Conservation (phyloP, 257 asterid species). For the Primulina huaijiensis region DNA sequence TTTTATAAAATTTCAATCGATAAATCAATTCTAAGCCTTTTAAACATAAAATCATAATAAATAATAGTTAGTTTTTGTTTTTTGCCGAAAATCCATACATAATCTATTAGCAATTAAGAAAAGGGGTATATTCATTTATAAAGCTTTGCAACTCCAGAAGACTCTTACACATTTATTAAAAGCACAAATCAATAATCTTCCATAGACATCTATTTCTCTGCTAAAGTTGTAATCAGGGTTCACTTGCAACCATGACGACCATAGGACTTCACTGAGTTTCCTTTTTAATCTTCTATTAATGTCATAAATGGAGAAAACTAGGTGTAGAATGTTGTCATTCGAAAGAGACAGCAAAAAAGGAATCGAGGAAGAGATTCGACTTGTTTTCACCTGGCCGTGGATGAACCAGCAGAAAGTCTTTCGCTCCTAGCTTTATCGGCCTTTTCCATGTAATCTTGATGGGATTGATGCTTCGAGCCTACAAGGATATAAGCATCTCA, state of each 20-base stretch:
- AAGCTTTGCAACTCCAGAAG: not conserved
- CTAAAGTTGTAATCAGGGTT: not conserved
- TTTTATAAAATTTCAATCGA: no score
- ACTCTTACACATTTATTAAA: no score
- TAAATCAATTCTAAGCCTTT: no score
- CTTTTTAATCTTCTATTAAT: not conserved
- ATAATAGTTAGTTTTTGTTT: no score
- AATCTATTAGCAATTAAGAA: no score
- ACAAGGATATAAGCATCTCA: slow-evolving; percentile 1
- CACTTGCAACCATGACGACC: slow-evolving; percentile 6
- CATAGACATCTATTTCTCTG: not conserved
- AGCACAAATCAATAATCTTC: not conserved
- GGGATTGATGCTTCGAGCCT: slow-evolving; percentile 81
- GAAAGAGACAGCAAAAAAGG: slow-evolving; percentile 11
- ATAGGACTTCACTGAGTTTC: slow-evolving; percentile 2
- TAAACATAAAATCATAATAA: no score
- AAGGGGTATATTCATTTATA: no score
- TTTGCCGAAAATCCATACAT: no score
- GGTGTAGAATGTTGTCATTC: not conserved
- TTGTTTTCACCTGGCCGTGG: slow-evolving; percentile 34
- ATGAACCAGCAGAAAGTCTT: slow-evolving; percentile 59
- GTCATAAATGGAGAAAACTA: not conserved
- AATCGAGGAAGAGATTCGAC: not conserved
- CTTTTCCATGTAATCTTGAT: slow-evolving; percentile 83
- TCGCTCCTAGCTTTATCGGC: slow-evolving; percentile 76